Percentiles rank a stretch among this genome's conserved stretches.
These are phyloP conservation scores for Scutellaria galericulata DNA, from an alignment of 257 asterid genomes.

Conservation along the genomic window DNA sequence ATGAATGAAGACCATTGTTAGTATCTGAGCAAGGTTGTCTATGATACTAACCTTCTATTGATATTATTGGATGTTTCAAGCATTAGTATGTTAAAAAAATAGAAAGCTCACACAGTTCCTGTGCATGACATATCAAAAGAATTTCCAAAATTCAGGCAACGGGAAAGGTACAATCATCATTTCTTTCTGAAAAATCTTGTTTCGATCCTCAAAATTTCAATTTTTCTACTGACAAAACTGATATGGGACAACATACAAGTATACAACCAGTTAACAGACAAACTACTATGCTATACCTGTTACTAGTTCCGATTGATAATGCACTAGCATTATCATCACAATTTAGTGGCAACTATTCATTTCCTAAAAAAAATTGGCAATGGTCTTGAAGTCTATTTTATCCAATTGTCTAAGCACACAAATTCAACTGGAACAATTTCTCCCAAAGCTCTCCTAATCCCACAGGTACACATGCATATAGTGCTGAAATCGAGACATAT, in stretches of 20 bases:
- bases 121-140: no score
- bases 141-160: no score
- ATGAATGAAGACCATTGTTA: no score
- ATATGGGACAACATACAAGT: background rate
- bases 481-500: conserved; percentile 21
- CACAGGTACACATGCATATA: conserved; percentile 4
- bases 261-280: conserved; percentile 3
- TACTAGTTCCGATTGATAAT: background rate
- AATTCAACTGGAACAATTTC: conserved; percentile 16
- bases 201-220: background rate
- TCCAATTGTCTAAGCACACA: conserved; percentile 17
- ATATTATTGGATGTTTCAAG: no score
- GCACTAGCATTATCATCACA: background rate
- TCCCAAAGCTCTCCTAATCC: conserved; percentile 20
- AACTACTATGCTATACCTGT: conserved; percentile 5
- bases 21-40: no score
- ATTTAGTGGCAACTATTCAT: conserved; percentile 16
- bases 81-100: no score
- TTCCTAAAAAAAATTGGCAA: background rate
- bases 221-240: background rate
- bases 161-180: no score
- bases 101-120: no score
- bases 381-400: background rate
- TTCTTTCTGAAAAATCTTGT: no score
- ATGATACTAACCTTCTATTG: no score